Conservation (phyloP, 2,329 filamentous ascomycete genomes). For the Dendrostoma leiphaemia region DNA sequence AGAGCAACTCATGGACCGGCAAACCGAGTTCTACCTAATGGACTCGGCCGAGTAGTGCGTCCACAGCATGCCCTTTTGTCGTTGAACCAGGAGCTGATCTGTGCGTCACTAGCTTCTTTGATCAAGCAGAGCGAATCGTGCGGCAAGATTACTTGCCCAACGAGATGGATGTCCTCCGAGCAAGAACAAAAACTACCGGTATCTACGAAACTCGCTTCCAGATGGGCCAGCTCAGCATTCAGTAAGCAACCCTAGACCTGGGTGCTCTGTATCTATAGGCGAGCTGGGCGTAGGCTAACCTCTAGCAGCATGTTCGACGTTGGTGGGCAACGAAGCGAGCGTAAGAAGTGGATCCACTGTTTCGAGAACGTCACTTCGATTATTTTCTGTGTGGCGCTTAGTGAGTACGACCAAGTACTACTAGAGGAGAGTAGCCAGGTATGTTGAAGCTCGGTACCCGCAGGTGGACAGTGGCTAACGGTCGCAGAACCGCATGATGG, state of each 20-base stretch:
- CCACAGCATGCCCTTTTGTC: conserved; percentile 1
- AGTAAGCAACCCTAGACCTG: conserved; percentile 54
- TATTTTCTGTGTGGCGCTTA: conserved; percentile 97
- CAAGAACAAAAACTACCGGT: conserved; percentile 96
- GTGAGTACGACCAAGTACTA: conserved; percentile 96
- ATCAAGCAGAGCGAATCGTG: conserved; percentile 84
- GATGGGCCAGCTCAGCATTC: conserved; percentile 98
- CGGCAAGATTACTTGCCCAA: conserved; percentile 82
- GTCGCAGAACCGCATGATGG: conserved; percentile 95
- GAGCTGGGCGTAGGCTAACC: conserved; percentile 22
- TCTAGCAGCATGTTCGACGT: conserved; percentile 92
- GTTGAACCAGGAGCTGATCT: neutral
- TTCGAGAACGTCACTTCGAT: conserved; percentile 99
- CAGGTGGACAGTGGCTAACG: conserved; percentile 18
- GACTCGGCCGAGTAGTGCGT: conserved; percentile 96
- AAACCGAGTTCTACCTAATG: conserved; percentile 99
- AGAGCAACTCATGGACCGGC: conserved; percentile 81
- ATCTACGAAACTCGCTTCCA: conserved; percentile 99
- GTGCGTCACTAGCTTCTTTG: conserved; percentile 75
- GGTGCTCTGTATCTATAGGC: neutral
- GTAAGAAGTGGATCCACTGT: conserved; percentile 99
- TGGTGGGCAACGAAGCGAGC: conserved; percentile 91
- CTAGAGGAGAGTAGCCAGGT: conserved; percentile 97
- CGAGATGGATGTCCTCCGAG: conserved; percentile 92
- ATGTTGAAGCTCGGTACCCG: conserved; percentile 30